These are phyloP conservation scores for Apiospora pterosperma DNA, from an alignment of 2,329 filamentous ascomycete genomes.

Conservation along the genomic window DNA sequence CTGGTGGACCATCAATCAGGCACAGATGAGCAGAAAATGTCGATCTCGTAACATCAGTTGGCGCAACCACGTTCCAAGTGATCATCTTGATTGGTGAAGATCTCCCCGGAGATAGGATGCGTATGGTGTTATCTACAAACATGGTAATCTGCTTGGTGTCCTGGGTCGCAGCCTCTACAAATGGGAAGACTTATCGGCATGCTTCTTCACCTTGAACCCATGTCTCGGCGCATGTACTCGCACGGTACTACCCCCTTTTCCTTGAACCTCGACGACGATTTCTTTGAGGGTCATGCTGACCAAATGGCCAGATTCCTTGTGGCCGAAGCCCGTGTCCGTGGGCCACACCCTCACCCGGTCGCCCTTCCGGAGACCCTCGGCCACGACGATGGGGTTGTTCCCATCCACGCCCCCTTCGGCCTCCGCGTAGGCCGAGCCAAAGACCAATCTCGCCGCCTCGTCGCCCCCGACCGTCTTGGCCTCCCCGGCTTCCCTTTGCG, in stretches of 20 bases:
- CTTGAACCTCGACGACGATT: slow-evolving; percentile 53
- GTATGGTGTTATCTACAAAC: not conserved
- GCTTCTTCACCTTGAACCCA: slow-evolving; percentile 48
- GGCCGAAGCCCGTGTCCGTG: slow-evolving; percentile 56
- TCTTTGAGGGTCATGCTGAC: slow-evolving; percentile 50
- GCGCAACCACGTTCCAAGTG: not conserved
- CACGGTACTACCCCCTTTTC: slow-evolving; percentile 36
- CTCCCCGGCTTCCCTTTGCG: slow-evolving; percentile 32
- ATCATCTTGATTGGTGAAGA: not conserved
- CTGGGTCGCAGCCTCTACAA: not conserved
- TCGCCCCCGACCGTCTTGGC: slow-evolving; percentile 46
- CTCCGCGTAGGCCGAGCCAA: slow-evolving; percentile 43
- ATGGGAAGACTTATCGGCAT: slow-evolving; percentile 7
- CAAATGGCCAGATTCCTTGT: slow-evolving; percentile 56
- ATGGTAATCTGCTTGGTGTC: not conserved
- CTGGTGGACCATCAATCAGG: not conserved
- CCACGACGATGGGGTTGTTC: slow-evolving; percentile 41
- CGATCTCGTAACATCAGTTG: not conserved
- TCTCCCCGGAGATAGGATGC: not conserved
- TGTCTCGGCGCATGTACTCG: slow-evolving; percentile 60
- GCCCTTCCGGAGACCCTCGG: slow-evolving; percentile 49
- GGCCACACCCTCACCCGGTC: slow-evolving; percentile 57
- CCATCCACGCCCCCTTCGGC: slow-evolving; percentile 39
- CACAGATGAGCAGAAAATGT: not conserved
- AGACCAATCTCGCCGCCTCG: slow-evolving; percentile 48